Percentiles rank a stretch among this genome's conserved stretches.
phyloP scores from a whole-genome alignment of 306 rosid species.

The Lablab purpureus region DNA sequence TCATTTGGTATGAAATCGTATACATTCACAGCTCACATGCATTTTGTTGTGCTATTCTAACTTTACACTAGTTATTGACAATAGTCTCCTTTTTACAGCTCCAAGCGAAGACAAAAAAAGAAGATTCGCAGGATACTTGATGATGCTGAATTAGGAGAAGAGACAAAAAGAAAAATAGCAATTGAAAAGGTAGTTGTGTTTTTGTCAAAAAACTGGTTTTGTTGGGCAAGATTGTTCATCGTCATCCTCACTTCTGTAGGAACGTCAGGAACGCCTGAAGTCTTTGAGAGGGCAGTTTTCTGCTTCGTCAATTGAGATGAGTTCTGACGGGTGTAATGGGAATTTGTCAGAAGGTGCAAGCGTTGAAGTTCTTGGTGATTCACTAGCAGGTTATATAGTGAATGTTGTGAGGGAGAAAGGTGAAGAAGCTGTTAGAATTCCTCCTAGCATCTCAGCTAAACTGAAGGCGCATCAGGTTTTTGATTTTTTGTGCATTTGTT shows the following conservation, averaged over 20 bases:
- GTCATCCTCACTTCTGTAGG: constrained; percentile 58
- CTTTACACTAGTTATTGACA: constrained; percentile 29
- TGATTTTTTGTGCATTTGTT: neutral
- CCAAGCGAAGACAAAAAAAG: constrained; percentile 82
- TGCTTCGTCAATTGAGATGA: constrained; percentile 64
- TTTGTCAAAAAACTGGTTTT: constrained; percentile 25
- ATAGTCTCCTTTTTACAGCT: constrained; percentile 53
- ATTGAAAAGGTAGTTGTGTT: constrained; percentile 77
- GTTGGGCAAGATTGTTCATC: constrained; percentile 27
- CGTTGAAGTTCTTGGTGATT: constrained; percentile 85
- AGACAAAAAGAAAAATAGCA: constrained; percentile 91
- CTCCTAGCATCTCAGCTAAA: constrained; percentile 91
- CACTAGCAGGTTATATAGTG: constrained; percentile 78
- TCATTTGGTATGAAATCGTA: constrained; percentile 30
- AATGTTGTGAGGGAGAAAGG: constrained; percentile 97
- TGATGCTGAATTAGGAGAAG: constrained; percentile 97
- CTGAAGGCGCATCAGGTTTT: constrained; percentile 92
- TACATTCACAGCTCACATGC: constrained; percentile 2
- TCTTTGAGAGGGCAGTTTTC: constrained; percentile 86
- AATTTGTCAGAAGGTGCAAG: constrained; percentile 80
- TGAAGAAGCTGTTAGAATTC: constrained; percentile 89
- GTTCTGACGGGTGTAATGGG: constrained; percentile 64
- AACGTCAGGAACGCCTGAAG: constrained; percentile 93
- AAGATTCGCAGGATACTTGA: constrained; percentile 93
- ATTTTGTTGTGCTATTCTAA: constrained; percentile 21